Percentiles rank a stretch among this genome's conserved stretches.
These are phyloP conservation scores for Clonostachys solani DNA, from an alignment of 2,329 filamentous ascomycete genomes.

Conservation along the genomic window DNA sequence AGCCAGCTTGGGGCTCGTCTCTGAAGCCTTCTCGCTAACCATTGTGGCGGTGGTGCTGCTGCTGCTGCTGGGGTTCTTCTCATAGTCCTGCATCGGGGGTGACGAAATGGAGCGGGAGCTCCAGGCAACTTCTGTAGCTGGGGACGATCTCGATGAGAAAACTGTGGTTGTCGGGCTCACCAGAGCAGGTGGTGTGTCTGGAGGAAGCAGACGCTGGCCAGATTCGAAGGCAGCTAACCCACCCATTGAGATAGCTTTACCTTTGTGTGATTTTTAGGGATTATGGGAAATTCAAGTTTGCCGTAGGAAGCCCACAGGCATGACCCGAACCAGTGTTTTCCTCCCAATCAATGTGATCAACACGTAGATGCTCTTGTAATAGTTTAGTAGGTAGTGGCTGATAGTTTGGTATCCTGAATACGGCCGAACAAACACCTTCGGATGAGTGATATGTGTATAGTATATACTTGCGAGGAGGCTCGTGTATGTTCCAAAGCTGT, in stretches of 20 bases:
- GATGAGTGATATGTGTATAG: too few relatives aligned
- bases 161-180: slow-evolving; percentile 46
- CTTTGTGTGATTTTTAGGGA: too few relatives aligned
- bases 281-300: too few relatives aligned
- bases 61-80: slow-evolving; percentile 23
- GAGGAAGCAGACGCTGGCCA: slow-evolving; percentile 43
- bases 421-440: too few relatives aligned
- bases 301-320: too few relatives aligned
- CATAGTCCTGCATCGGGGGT: slow-evolving; percentile 56
- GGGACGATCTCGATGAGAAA: slow-evolving; percentile 34
- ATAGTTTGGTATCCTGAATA: too few relatives aligned
- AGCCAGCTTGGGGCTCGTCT: slow-evolving; percentile 27
- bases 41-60: neutral
- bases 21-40: slow-evolving; percentile 27
- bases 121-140: slow-evolving; percentile 3
- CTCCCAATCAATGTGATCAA: too few relatives aligned
- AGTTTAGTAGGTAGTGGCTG: too few relatives aligned
- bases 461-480: too few relatives aligned
- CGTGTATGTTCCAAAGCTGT: too few relatives aligned
- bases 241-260: slow-evolving; percentile 44
- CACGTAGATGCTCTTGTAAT: too few relatives aligned
- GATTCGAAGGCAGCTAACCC: slow-evolving; percentile 45
- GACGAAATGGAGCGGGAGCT: slow-evolving; percentile 31
- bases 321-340: too few relatives aligned
- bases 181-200: slow-evolving; percentile 50